Evolutionary conservation across 2,329 filamentous ascomycete genomes (phyloP).

Genomic region (Sphaerulina musiva): DNA sequence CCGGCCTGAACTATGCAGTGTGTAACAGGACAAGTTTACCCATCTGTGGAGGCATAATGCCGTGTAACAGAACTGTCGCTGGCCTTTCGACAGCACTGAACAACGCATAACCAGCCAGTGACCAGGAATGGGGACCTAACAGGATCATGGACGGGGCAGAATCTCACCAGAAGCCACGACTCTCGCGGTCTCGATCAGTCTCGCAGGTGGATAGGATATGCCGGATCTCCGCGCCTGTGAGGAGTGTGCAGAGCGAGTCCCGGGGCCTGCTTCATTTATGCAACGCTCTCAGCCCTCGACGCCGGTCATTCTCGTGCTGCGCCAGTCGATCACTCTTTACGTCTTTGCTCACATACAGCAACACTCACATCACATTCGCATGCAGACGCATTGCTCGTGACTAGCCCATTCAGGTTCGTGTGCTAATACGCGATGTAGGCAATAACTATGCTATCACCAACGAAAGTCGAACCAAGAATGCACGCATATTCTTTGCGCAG

Average conservation of each 20-base stretch:
- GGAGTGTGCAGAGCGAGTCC: constrained; percentile 1
- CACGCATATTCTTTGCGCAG: constrained; percentile 87
- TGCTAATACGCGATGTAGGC: constrained; percentile 47
- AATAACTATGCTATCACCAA: constrained; percentile 93
- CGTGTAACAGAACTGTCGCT: constrained; percentile 24
- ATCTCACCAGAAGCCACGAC: constrained; percentile 8
- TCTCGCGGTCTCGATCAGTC: constrained; percentile 4
- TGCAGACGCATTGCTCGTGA: background rate
- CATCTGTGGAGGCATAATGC: constrained; percentile 9
- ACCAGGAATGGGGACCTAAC: constrained; percentile 8
- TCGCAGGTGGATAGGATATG: constrained; percentile 4
- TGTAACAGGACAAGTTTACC: background rate
- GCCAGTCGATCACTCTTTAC: constrained; percentile 7
- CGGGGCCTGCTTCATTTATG: constrained; percentile 9
- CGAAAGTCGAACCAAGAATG: constrained; percentile 57
- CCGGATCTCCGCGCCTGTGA: constrained; percentile 4
- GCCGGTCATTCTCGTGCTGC: constrained; percentile 10
- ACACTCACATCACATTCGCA: background rate
- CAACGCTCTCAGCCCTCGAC: constrained; percentile 20
- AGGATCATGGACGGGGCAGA: constrained; percentile 4
- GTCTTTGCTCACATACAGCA: constrained; percentile 13
- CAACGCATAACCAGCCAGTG: constrained; percentile 5
- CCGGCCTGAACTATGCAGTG: constrained; percentile 5
- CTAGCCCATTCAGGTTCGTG: background rate
- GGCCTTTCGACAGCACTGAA: constrained; percentile 20